Evolutionary conservation across 768 basidiomycete genomes (phyloP).

Genomic region (Exsudoporus frostii): DNA sequence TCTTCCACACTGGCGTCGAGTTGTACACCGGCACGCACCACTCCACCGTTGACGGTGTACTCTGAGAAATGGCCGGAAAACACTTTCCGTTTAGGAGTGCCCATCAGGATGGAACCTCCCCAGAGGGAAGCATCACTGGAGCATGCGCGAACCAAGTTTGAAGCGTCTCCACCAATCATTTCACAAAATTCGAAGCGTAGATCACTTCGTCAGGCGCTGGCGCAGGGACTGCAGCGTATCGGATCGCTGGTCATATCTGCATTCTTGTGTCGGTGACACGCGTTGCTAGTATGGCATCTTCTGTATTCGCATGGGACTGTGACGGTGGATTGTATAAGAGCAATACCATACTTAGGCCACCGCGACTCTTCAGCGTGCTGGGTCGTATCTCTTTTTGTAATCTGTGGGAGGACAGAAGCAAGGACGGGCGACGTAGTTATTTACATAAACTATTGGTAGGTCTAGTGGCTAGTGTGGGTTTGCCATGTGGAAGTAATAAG

Average conservation of each 20-base stretch:
- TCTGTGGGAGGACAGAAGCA: slow-evolving; percentile 5
- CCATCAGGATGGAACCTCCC: slow-evolving; percentile 24
- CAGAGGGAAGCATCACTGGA: slow-evolving; percentile 23
- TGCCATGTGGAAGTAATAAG: slow-evolving; percentile 23
- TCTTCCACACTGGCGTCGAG: slow-evolving; percentile 26
- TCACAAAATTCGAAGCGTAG: slow-evolving; percentile 23
- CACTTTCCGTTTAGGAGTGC: slow-evolving; percentile 20
- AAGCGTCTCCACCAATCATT: slow-evolving; percentile 18
- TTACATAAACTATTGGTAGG: slow-evolving; percentile 29
- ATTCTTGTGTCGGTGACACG: slow-evolving; percentile 30
- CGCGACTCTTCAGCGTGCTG: slow-evolving; percentile 3
- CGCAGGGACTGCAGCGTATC: slow-evolving; percentile 25
- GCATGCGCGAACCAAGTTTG: slow-evolving; percentile 18
- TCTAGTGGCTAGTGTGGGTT: slow-evolving; percentile 7
- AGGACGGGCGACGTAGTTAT: slow-evolving; percentile 20
- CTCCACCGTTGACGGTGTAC: slow-evolving; percentile 27
- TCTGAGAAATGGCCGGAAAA: slow-evolving; percentile 33
- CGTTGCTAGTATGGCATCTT: slow-evolving; percentile 3
- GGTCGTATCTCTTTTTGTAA: slow-evolving; percentile 12
- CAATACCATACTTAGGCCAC: slow-evolving; percentile 22
- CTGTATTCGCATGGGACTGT: slow-evolving; percentile 23
- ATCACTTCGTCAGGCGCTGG: slow-evolving; percentile 23
- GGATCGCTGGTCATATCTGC: slow-evolving; percentile 30
- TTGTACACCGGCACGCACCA: slow-evolving; percentile 28
- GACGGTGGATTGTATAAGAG: slow-evolving; percentile 21